Evolutionary conservation across 805 yeast genomes (phyloP), one percentile per base, ranked within the genome.

Genomic region (Isabelozyma heimii): DNA sequence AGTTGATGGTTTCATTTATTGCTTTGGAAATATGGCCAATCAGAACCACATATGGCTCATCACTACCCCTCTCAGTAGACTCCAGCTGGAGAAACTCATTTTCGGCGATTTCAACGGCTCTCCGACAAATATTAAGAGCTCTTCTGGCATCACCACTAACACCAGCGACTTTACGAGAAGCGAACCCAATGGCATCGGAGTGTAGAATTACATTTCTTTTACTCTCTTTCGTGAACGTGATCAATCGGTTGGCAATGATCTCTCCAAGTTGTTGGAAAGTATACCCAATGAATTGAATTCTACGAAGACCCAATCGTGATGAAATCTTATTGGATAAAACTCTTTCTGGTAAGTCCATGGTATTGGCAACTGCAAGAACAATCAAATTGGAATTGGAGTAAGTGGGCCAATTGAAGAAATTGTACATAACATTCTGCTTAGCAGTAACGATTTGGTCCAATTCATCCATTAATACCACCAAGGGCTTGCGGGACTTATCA

Each of bases 71-170:
- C 13, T 52, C 59, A 12, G 46, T 48, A 9, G 45, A 48, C 10
- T 59, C 49, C 33, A 69, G 66, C 37, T 62, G 58, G 60, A 76
- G 58, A 58, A 76, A 81, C 51, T 84, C 87, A 33, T 67, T 60
- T 59, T 89, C 95, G 0, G 97, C 96, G 28, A 91, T 75, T 61
- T 90, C 97, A 7, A 91, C 86, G 0, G 97, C 97, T 49, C 97
- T 73, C 37, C 91, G 78, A 60, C 97, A 87, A 20, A 94, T 87
- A 49, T 87, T 87, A 47, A 94, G 72, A 0, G 97, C 97, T 50
- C 98, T 75, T 59, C 99, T 77, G 1, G 97, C 99, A 73, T 94
- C 99, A 50, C 99, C 99, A 63, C 95, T 88, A 2, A 94, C 97
- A 68, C 94, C 83, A 5, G 98, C 97, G 41, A 94, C 95, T 65